Evolutionary conservation across 768 basidiomycete genomes (phyloP).

Genomic region (Suillus plorans): DNA sequence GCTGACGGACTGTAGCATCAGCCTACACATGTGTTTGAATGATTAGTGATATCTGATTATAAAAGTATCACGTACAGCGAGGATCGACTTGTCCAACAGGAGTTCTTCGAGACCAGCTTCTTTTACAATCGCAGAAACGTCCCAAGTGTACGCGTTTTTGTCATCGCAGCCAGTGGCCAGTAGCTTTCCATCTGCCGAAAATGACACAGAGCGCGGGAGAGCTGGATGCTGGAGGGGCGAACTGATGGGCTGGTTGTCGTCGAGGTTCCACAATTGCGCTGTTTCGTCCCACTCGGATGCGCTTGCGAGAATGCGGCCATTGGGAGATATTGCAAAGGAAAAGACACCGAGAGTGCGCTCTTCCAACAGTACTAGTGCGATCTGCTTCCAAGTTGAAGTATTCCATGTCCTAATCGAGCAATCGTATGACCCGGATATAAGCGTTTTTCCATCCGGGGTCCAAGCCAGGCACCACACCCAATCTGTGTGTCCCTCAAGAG

Average conservation of each 20-base stretch:
- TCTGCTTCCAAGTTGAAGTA: not conserved
- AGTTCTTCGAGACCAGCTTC: not conserved
- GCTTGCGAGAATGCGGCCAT: too few species aligned
- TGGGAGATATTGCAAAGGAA: too few species aligned
- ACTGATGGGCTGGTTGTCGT: too few species aligned
- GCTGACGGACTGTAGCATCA: not conserved
- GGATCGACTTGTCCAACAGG: too few species aligned
- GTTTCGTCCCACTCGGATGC: too few species aligned
- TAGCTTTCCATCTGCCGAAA: not conserved
- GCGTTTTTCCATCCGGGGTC: not conserved
- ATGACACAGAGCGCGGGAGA: fast-evolving
- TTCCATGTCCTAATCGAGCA: not conserved
- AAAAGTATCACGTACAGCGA: not conserved
- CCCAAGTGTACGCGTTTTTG: not conserved
- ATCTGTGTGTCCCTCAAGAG: not conserved
- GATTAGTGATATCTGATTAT: not conserved
- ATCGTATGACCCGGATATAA: not conserved
- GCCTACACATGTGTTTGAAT: not conserved
- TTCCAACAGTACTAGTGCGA: too few species aligned
- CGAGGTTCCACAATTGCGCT: too few species aligned
- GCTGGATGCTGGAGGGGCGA: not conserved
- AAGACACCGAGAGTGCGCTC: fast-evolving
- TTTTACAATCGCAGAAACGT: not conserved
- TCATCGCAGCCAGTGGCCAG: not conserved
- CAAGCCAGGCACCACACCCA: not conserved